Base-by-base conservation (phyloP, 2,329 filamentous ascomycete species). In the Biscogniauxia marginata region DNA sequence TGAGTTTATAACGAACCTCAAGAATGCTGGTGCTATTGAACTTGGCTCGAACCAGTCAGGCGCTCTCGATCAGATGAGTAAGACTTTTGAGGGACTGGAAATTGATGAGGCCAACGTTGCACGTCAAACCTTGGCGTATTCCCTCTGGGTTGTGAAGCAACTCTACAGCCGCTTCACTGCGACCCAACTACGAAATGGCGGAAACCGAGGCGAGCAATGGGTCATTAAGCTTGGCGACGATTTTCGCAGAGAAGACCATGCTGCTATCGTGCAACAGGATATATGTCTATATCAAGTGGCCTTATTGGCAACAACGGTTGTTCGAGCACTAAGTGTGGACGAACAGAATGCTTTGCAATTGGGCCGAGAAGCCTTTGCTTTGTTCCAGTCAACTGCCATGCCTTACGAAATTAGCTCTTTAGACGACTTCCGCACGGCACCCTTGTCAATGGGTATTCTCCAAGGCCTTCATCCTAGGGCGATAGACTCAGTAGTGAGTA, bases 361-460 rank as follows among this genome's bases (percentile, higher is more conserved):
- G 19, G 59, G 60, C 24, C 48, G 49, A 22, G 59, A 68, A 16
- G 65, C 62, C 4, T 67, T 68, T 39, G 9, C 49, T 23, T 50
- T 70, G 25, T 71, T 72, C 44, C 59, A 65, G 30, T 24, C 8
- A 7, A 23, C 34, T 23, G 47, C 16, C 18, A 9, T 39, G 18
- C 23, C 52, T 8, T 39, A 18, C 24, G 24, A 9, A 11, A 21
- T 67, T 13, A 70, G 65, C 45, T 52, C 58, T 11, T n/a, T 57
- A 0, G 60, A 66, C 23, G 49, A 62, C 8, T 67, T 61, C 45
- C 64, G 67, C 20, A 66, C 64, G 19, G 66, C 63, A 24, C 67
- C 69, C n/a, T 58, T 72, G 45, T 61, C 65, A 8, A 61, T 71
- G 59, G 69, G 70, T 23, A 60, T 72, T 18, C 54, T 70, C 2